Percentiles rank a stretch among this genome's conserved stretches.
Evolutionary conservation across 2,329 filamentous ascomycete species (phyloP).

Genomic region (Colletotrichum caudatum): DNA sequence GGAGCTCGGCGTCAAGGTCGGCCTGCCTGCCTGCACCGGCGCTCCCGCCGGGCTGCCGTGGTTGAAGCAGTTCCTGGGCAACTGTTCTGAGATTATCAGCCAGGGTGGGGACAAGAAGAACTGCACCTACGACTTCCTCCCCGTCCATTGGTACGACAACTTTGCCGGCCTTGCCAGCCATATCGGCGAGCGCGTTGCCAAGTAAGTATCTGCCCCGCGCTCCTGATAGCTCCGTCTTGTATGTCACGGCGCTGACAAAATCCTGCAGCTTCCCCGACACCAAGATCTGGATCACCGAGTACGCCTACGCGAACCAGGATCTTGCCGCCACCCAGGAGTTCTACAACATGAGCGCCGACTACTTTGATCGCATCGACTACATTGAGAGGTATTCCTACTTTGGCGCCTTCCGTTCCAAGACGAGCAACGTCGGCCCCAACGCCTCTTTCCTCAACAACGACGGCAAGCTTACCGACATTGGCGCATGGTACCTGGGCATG

Average conservation of each 20-base stretch:
- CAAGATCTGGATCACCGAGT: slow-evolving; percentile 84
- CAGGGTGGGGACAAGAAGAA: slow-evolving; percentile 54
- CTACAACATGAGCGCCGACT: slow-evolving; percentile 74
- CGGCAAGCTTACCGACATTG: slow-evolving; percentile 80
- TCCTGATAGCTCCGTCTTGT: background rate
- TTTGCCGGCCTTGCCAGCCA: slow-evolving; percentile 77
- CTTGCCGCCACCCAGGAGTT: slow-evolving; percentile 71
- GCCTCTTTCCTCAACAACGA: slow-evolving; percentile 76
- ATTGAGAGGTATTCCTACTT: slow-evolving; percentile 81
- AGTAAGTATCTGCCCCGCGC: slow-evolving; percentile 47
- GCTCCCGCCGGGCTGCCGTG: slow-evolving; percentile 71
- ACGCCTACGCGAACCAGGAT: slow-evolving; percentile 70
- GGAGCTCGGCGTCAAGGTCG: slow-evolving; percentile 73
- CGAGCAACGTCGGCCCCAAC: slow-evolving; percentile 81
- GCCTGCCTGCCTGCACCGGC: slow-evolving; percentile 78
- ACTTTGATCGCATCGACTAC: slow-evolving; percentile 73
- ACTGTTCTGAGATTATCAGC: slow-evolving; percentile 71
- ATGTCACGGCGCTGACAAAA: slow-evolving; percentile 22
- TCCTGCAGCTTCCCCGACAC: slow-evolving; percentile 66
- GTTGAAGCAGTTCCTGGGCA: slow-evolving; percentile 62
- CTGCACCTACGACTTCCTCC: slow-evolving; percentile 73
- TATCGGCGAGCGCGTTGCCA: slow-evolving; percentile 68
- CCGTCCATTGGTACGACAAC: slow-evolving; percentile 76
- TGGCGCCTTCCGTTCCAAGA: slow-evolving; percentile 76
- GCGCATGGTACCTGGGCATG: slow-evolving; percentile 79